These are phyloP conservation scores for Cladosporium velox DNA, from an alignment of 2,329 filamentous ascomycete species.

Conservation along the genomic window DNA sequence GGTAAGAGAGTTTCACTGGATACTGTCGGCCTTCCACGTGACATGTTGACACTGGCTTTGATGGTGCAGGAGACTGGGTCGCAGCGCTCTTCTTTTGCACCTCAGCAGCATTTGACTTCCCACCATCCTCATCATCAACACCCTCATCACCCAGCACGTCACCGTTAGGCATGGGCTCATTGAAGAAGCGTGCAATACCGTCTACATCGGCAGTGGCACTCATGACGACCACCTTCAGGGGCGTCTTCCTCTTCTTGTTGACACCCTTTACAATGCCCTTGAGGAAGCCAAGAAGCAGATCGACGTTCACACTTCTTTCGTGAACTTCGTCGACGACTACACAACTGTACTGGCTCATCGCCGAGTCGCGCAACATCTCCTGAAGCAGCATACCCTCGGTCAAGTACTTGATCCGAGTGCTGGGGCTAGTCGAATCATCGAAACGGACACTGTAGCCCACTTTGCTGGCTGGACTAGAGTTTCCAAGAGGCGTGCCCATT, in stretches of 20 bases:
- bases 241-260: constrained; percentile 65
- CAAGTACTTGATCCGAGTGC: constrained; percentile 87
- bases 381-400: constrained; percentile 96
- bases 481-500: constrained; percentile 66
- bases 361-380: constrained; percentile 84
- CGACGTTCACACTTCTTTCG: constrained; percentile 91
- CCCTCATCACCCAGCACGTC: constrained; percentile 11
- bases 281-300: constrained; percentile 85
- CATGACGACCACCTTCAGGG: constrained; percentile 91
- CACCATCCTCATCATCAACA: constrained; percentile 2
- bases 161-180: constrained; percentile 36
- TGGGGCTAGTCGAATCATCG: constrained; percentile 78
- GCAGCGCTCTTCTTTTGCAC: background rate
- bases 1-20: constrained; percentile 76
- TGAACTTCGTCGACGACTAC: constrained; percentile 96
- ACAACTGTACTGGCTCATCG: constrained; percentile 81
- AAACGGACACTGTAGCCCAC: constrained; percentile 97
- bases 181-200: constrained; percentile 74
- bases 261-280: constrained; percentile 68
- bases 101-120: constrained; percentile 13
- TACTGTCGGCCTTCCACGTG: constrained; percentile 85
- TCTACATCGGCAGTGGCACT: constrained; percentile 93
- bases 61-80: background rate
- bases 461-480: constrained; percentile 58
- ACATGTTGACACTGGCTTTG: constrained; percentile 44